A percentile compares a stretch with the other conserved stretches of the same genome.
phyloP scores from a whole-genome alignment of 2,329 filamentous ascomycete species.

The Xylariomycetidae sp. region DNA sequence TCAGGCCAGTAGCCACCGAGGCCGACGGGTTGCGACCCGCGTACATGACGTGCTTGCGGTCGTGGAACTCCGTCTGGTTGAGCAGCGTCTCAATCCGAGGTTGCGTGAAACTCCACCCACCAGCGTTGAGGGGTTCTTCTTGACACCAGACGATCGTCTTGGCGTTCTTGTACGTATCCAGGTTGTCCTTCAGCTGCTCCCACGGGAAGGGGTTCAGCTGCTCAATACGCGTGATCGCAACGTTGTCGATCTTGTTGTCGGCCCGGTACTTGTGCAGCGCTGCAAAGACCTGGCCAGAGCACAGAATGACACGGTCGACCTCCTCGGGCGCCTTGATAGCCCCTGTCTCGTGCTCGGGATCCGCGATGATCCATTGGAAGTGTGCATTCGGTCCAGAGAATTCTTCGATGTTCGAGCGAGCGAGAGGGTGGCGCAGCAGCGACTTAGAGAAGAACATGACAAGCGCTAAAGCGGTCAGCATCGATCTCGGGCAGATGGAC shows the following conservation, averaged over 20 bases:
- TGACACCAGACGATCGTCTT: conserved; percentile 97
- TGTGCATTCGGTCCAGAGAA: conserved; percentile 78
- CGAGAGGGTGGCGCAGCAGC: conserved; percentile 86
- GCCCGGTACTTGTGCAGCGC: conserved; percentile 87
- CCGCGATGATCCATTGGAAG: conserved; percentile 95
- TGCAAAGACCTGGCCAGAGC: conserved; percentile 89
- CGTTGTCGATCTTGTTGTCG: conserved; percentile 79
- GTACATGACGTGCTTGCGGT: conserved; percentile 94
- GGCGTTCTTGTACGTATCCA: conserved; percentile 94
- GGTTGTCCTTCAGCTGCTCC: conserved; percentile 92
- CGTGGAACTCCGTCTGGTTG: conserved; percentile 87
- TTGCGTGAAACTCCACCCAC: conserved; percentile 95
- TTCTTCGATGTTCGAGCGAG: conserved; percentile 83
- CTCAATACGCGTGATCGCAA: conserved; percentile 91
- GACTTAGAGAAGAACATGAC: conserved; percentile 99
- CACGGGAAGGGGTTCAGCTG: conserved; percentile 99
- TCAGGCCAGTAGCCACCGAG: conserved; percentile 88
- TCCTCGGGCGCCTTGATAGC: conserved; percentile 73
- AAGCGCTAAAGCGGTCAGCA: conserved; percentile 52
- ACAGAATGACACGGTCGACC: conserved; percentile 91
- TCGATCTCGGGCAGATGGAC: not conserved
- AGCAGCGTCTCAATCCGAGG: conserved; percentile 94
- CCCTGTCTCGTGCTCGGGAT: conserved; percentile 73
- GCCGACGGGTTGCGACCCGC: conserved; percentile 91
- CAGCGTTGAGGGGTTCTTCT: conserved; percentile 96